A percentile compares a stretch with the other conserved stretches of the same genome.
These are phyloP conservation scores for Tylopilus sp. DNA, from an alignment of 768 basidiomycete genomes.

Conservation along the genomic window DNA sequence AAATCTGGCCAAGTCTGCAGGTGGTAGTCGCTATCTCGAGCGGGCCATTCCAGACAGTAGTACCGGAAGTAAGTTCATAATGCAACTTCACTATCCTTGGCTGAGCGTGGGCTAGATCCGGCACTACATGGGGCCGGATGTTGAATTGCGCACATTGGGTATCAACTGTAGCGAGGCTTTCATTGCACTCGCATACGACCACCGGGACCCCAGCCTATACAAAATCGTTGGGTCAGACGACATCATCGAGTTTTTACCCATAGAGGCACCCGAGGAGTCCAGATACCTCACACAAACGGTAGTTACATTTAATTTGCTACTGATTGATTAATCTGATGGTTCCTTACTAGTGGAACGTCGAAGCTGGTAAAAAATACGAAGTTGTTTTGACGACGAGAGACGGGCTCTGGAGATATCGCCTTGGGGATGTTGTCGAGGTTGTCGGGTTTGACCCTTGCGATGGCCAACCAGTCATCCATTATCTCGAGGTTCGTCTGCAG, in stretches of 20 bases:
- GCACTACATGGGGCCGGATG: slow-evolving; percentile 17
- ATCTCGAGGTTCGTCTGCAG: slow-evolving; percentile 18
- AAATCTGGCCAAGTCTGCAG: slow-evolving; percentile 18
- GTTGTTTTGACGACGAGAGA: slow-evolving; percentile 25
- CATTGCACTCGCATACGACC: slow-evolving; percentile 21
- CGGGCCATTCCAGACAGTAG: slow-evolving; percentile 21
- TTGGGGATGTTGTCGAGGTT: slow-evolving; percentile 20
- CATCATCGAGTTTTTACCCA: slow-evolving; percentile 18
- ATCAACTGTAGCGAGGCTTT: slow-evolving; percentile 24
- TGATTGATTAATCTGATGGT: background rate
- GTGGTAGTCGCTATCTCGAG: slow-evolving; percentile 20
- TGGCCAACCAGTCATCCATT: slow-evolving; percentile 21
- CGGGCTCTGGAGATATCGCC: slow-evolving; percentile 23
- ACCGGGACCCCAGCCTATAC: slow-evolving; percentile 20
- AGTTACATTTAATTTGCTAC: background rate
- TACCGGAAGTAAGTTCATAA: slow-evolving; percentile 15
- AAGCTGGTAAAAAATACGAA: slow-evolving; percentile 15
- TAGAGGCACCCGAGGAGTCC: slow-evolving; percentile 22
- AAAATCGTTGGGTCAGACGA: slow-evolving; percentile 26
- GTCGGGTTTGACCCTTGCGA: slow-evolving; percentile 22
- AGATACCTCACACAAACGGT: slow-evolving; percentile 18
- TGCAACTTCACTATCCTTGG: background rate
- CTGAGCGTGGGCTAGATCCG: slow-evolving; percentile 8
- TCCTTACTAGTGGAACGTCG: slow-evolving; percentile 19
- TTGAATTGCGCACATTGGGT: slow-evolving; percentile 18